phyloP scores from a whole-genome alignment of 148 eudicot species.

The Cornus controversa region DNA sequence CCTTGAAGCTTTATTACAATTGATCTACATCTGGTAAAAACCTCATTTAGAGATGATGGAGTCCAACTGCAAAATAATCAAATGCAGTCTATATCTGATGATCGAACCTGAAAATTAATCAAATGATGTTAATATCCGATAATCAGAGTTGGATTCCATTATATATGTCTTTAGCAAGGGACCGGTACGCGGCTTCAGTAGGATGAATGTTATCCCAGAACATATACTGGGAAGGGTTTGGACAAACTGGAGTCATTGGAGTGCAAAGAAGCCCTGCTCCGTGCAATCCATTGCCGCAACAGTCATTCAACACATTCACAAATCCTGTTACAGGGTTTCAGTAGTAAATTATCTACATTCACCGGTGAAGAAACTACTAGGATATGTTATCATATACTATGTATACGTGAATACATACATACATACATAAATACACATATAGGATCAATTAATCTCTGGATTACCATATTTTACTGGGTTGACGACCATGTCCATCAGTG shows the following conservation, averaged over 20 bases:
- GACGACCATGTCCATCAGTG: slow-evolving; percentile 32
- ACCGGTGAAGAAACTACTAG: neutral
- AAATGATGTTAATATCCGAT: no score
- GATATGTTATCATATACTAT: no score
- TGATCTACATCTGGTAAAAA: no score
- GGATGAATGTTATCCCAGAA: slow-evolving; percentile 68
- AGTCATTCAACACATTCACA: slow-evolving; percentile 40
- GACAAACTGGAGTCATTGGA: slow-evolving; percentile 40
- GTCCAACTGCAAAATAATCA: no score
- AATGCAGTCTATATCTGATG: no score
- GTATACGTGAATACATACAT: no score
- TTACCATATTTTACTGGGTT: slow-evolving; percentile 47
- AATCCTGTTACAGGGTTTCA: slow-evolving; percentile 31
- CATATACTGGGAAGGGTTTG: slow-evolving; percentile 35
- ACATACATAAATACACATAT: neutral
- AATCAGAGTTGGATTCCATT: no score
- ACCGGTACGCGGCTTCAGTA: slow-evolving; percentile 34
- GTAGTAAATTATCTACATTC: no score
- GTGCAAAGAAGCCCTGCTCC: slow-evolving; percentile 51
- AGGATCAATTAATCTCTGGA: neutral
- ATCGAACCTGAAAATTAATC: neutral
- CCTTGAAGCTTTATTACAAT: no score
- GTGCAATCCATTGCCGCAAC: slow-evolving; percentile 63
- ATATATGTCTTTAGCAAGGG: slow-evolving; percentile 6
- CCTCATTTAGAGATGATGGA: no score